A percentile compares a stretch with the other conserved stretches of the same genome.
These are phyloP conservation scores for Xylariomycetidae sp. DNA, from an alignment of 2,329 filamentous ascomycete genomes.

Conservation along the genomic window DNA sequence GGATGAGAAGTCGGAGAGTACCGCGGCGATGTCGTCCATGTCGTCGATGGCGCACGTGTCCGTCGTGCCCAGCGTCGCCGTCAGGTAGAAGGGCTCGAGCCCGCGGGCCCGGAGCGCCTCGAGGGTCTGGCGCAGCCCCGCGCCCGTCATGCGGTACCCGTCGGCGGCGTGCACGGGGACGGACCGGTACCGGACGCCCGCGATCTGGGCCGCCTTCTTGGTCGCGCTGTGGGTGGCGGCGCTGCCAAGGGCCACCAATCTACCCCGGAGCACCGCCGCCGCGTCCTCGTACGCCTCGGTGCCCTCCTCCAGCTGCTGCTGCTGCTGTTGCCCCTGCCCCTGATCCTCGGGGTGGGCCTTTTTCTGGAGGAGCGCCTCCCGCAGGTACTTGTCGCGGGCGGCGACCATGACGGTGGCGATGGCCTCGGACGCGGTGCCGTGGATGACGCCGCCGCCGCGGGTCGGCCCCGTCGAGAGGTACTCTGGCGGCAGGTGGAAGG, in stretches of 20 bases:
- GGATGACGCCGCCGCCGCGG: constrained; percentile 83
- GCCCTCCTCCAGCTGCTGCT: too few species aligned
- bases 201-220: constrained; percentile 81
- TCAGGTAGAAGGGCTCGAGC: constrained; percentile 82
- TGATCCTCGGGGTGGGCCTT: constrained; percentile 43
- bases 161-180: constrained; percentile 60
- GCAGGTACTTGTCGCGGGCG: constrained; percentile 74
- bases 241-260: constrained; percentile 75
- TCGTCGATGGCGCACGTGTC: constrained; percentile 85
- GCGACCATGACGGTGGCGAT: constrained; percentile 83
- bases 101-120: constrained; percentile 62
- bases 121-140: constrained; percentile 56
- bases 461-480: constrained; percentile 70
- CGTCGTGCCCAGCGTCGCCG: constrained; percentile 79
- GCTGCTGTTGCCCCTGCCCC: too few species aligned
- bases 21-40: constrained; percentile 61
- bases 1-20: constrained; percentile 32
- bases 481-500: constrained; percentile 66
- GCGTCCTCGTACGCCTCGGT: constrained; percentile 67
- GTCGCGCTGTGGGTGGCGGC: constrained; percentile 78
- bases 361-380: too few species aligned
- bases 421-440: constrained; percentile 85
- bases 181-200: constrained; percentile 74
- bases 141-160: constrained; percentile 66
- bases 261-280: constrained; percentile 60